Base-by-base conservation (phyloP, 108 stramenopile genomes). In the Nitzschia inconspicua region DNA sequence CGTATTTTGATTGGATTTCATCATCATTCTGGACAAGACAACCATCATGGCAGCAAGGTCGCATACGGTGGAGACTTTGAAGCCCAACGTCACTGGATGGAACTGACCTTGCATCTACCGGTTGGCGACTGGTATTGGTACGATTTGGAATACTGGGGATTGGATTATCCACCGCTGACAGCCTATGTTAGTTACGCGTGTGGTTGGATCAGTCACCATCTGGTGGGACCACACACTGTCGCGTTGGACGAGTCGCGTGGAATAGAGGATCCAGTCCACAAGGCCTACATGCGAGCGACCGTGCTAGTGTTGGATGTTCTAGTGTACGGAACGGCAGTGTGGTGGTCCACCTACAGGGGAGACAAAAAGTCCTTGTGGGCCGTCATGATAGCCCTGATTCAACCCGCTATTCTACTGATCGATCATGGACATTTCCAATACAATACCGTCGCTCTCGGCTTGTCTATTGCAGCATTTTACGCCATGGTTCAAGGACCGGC, bases 391-490 rank as follows among this genome's bases (percentile, higher is more conserved):
- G 80, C 79, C 8, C 57, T 94, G 39, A 46, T 66, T 22, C 76
- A 86, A 56, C 96, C 96, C 0, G 85, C 91, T 5, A 66, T 95
- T 11, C 36, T 96, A 16, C 53, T 97, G 42, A 86, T 97, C 42
- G 96, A 97, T 70, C 95, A 97, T 65, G 96, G 96, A 22, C 96
- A 97, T 68, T 97, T 97, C 72, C 96, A 97, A 75, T 97, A 97
- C 85, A 97, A 97, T 68, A 78, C 84, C 14, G 77, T 90, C 4
- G 89, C 93, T 11, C 60, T 97, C 23, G 96, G 93, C 41, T 63
- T 96, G 8, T 82, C 89, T 10, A 46, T 95, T 46, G 82, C 81
- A 70, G 66, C 79, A 1, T 85, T 87, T 69, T 61, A 72, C 32
- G 77, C 60, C 57, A 83, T 88, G 67, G 75, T 79, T 9, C 30